Conservation (phyloP, 2,329 filamentous ascomycete species). For the Aspergillus latus region DNA sequence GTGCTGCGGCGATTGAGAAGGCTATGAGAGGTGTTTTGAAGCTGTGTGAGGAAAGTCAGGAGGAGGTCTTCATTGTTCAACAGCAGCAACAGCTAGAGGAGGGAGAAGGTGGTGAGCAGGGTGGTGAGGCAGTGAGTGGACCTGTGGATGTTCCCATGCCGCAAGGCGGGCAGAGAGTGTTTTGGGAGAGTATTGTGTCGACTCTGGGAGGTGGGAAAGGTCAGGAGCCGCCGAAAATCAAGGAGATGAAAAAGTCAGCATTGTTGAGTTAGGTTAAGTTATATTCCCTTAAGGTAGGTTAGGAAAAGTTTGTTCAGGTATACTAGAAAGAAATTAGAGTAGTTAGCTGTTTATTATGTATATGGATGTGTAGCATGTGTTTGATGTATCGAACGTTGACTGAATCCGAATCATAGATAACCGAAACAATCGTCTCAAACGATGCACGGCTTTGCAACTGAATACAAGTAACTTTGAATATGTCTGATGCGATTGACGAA, state of each 20-base stretch:
- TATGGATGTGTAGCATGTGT: background rate
- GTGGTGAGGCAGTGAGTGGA: conserved; percentile 14
- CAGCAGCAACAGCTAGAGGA: conserved; percentile 16
- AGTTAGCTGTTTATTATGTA: background rate
- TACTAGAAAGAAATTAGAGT: conserved; percentile 1
- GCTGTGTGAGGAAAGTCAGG: conserved; percentile 65
- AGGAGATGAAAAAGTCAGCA: conserved; percentile 44
- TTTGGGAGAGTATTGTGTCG: conserved; percentile 44
- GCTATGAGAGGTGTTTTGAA: conserved; percentile 73
- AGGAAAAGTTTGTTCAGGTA: conserved; percentile 4
- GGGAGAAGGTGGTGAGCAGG: conserved; percentile 27
- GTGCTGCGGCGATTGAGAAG: conserved; percentile 73
- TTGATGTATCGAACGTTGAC: background rate
- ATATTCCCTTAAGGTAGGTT: background rate
- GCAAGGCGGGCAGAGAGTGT: conserved; percentile 35
- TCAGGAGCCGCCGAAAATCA: conserved; percentile 54
- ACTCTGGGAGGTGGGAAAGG: conserved; percentile 34
- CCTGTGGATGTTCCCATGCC: conserved; percentile 8
- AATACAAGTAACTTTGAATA: conserved; percentile 1
- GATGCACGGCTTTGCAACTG: conserved; percentile 2
- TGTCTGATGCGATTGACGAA: conserved; percentile 2
- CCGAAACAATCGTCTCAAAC: conserved; percentile 14
- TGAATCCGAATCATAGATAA: background rate
- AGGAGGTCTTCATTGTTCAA: conserved; percentile 64
- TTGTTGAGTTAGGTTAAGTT: conserved; percentile 31